phyloP scores from a whole-genome alignment of 1,284 basidiomycete genomes.

The Austroboletus novae-zelandiae region DNA sequence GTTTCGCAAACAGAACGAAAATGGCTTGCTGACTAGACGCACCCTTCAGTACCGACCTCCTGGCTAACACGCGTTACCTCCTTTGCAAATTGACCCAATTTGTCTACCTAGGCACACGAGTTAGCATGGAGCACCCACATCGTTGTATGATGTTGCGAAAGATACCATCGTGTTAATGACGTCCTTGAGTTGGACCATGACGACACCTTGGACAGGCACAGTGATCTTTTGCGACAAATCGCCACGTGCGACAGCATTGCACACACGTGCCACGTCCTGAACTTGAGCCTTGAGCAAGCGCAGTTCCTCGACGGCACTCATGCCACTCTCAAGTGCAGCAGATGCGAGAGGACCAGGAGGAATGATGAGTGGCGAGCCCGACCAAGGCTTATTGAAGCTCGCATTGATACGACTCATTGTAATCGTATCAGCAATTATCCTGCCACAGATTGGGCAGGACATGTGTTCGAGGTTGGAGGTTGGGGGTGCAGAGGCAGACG shows the following conservation, averaged over 20 bases:
- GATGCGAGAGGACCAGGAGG: conserved; percentile 56
- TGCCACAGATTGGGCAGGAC: conserved; percentile 51
- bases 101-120: conserved; percentile 53
- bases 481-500: conserved; percentile 41
- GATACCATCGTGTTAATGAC: conserved; percentile 95
- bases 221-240: conserved; percentile 97
- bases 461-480: conserved; percentile 40
- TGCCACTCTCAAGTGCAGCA: conserved; percentile 58
- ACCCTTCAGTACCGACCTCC: conserved; percentile 93
- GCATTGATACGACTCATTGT: conserved; percentile 34
- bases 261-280: conserved; percentile 86
- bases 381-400: conserved; percentile 32
- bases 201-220: conserved; percentile 92
- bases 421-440: conserved; percentile 38
- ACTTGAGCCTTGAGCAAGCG: conserved; percentile 79
- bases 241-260: conserved; percentile 93
- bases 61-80: conserved; percentile 86
- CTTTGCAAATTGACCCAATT: conserved; percentile 77
- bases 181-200: conserved; percentile 97
- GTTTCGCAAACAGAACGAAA: conserved; percentile 12
- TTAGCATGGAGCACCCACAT: conserved; percentile 12
- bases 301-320: conserved; percentile 73
- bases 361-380: conserved; percentile 49
- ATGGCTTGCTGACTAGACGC: conserved; percentile 17
- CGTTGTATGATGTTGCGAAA: not conserved